Evolutionary conservation across 129 eudicot genomes (phyloP), one percentile per base, ranked within the genome.

Genomic region (Saposhnikovia divaricata): DNA sequence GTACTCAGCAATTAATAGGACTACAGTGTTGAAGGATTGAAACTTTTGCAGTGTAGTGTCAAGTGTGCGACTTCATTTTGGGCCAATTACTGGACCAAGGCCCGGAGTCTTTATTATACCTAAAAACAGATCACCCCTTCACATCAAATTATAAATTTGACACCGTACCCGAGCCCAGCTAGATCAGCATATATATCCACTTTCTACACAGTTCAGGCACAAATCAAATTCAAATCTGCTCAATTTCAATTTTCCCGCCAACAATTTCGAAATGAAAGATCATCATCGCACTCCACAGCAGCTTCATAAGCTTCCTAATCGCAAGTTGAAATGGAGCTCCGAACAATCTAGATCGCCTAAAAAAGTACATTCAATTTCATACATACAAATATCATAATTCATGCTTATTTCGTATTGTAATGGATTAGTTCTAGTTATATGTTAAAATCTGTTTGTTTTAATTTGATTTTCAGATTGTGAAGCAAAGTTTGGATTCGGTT

Each of bases 261-360:
- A 61, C 10, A 19, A 79, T 2, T 1, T 72, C 25, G 59, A 78
- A 34, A 81, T 78, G 85, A 78, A 43, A 79, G 84, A 84, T n/a
- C 46, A 81, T 31, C 74, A 57, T 63, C 90, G 77, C 74, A 84
- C 87, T 13, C 87, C 90, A 3, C 85, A 85, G 74, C 81, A 78
- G 63, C 86, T 77, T 15, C 81, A 45, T 25, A 28, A 4, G 28
- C 74, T 77, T 45, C 45, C 81, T 2, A 77, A 72, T 80, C 83
- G 83, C 82, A 81, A 82, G 55, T 9, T 74, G 27, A 85, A 85
- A 61, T 79, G 83, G 71, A 37, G 61, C 51, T 51, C 85, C 2
- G 86, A 85, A 19, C 79, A 76, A 61, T 16, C 79, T 40, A 84
- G 68, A 80, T 77, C 83, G 77, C 72, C 70, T 34, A 84, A 66